Conservation (phyloP, 192 early-diverging fungal genomes). For the Phycomyces blakesleeanus region DNA sequence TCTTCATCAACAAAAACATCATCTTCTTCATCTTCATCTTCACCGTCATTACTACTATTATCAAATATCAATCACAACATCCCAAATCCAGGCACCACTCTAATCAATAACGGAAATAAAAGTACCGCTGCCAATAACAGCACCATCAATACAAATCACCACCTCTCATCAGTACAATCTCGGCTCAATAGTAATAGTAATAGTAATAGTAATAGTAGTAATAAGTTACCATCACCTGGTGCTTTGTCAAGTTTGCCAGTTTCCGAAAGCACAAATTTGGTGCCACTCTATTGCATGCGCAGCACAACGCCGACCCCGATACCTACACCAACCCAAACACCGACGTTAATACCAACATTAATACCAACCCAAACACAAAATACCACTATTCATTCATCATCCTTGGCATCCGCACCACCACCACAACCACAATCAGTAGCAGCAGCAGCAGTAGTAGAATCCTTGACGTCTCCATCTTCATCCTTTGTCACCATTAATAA, state of each 20-base stretch:
- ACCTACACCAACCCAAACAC: constrained; percentile 3
- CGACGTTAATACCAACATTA: background rate
- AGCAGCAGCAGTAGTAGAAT: no score
- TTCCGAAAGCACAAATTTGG: constrained; percentile 12
- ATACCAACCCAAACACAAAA: no score
- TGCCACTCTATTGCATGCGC: constrained; percentile 8
- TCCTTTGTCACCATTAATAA: no score
- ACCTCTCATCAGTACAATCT: background rate
- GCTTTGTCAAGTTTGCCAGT: constrained; percentile 5
- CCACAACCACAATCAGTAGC: background rate
- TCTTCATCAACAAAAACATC: constrained; percentile 1
- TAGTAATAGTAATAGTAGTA: no score
- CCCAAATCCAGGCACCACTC: constrained; percentile 2
- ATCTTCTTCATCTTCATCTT: constrained; percentile 3
- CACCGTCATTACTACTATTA: constrained; percentile 4
- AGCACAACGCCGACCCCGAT: constrained; percentile 2
- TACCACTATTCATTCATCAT: no score
- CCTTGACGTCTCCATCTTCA: no score
- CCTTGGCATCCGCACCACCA: no score
- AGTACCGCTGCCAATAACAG: background rate
- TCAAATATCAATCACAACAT: background rate
- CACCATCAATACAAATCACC: constrained; percentile 4
- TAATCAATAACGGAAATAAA: background rate
- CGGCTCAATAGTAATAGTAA: no score
- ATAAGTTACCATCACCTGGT: constrained; percentile 12